Conservation (phyloP, 2,329 filamentous ascomycete genomes). For the Exophiala lecanii-corni region DNA sequence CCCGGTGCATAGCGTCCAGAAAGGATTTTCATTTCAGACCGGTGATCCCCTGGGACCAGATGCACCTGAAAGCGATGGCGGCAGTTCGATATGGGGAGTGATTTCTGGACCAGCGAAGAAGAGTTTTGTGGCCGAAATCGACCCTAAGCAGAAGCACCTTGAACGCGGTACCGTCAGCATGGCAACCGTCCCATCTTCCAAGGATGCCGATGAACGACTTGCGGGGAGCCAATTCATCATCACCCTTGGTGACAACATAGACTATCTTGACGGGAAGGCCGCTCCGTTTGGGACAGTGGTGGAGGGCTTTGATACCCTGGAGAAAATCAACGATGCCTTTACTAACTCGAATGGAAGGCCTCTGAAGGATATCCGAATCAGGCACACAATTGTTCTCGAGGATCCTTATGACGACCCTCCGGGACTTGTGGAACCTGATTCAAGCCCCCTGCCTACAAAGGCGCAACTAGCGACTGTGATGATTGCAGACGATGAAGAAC, state of each 20-base stretch:
- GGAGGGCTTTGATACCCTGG: conserved; percentile 88
- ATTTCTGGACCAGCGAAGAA: conserved; percentile 66
- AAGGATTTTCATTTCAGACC: conserved; percentile 93
- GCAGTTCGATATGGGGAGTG: conserved; percentile 86
- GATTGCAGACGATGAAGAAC: conserved; percentile 81
- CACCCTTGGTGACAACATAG: conserved; percentile 81
- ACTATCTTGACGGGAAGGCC: conserved; percentile 88
- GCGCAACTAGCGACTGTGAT: conserved; percentile 86
- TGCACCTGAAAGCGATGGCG: conserved; percentile 81
- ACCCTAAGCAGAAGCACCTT: conserved; percentile 80
- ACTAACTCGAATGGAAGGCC: conserved; percentile 81
- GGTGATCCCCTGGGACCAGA: conserved; percentile 89
- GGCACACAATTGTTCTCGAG: conserved; percentile 86
- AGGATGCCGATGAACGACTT: conserved; percentile 74
- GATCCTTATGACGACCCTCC: conserved; percentile 83
- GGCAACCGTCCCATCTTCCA: conserved; percentile 76
- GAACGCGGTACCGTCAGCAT: conserved; percentile 94
- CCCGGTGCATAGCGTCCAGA: conserved; percentile 85
- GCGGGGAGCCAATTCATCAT: conserved; percentile 92
- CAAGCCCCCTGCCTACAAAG: conserved; percentile 75
- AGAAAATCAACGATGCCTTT: conserved; percentile 88
- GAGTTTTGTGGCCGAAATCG: conserved; percentile 78
- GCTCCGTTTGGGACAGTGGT: conserved; percentile 93
- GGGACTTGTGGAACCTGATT: conserved; percentile 69
- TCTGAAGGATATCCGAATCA: conserved; percentile 88